Base-by-base conservation (phyloP, 371 early-diverging fungal species). In the Mortierella sp. region DNA sequence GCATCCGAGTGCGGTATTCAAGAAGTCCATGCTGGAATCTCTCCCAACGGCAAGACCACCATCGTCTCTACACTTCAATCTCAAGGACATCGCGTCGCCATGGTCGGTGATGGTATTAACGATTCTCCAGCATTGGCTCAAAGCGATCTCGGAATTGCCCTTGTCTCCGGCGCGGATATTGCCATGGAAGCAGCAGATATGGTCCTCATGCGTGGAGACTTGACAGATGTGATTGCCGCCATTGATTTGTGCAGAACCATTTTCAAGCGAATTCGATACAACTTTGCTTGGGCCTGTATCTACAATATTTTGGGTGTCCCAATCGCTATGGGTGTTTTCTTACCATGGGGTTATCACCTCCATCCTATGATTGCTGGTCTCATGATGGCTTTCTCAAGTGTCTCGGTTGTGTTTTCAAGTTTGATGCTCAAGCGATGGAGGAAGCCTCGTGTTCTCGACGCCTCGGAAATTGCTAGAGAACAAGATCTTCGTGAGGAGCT, bases 101-200 rank as follows among this genome's bases (percentile, higher is more conserved):
- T 99, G 96, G 92, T 97, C 10, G 99, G 99, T 17, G 99, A 99
- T 83, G 99, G 99, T 42, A 95, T 98, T 79, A 99, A 99, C 72
- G 99, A 99, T 77, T 96, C 97, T 10, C 97, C 97, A 17, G 98
- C 99, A 5, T 83, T 99, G 49, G 97, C 95, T 0, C 93, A 93
- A 29, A 90, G 98, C 3, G 92, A 97, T 70, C 87, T 99, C n/a
- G 99, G 99, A 10, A 94, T 99, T 66, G 96, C 99, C 0, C 79
- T 99, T 12, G 91, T 93, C 51, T 92, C 93, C 12, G 98, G 98
- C 7, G 97, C 98, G 0, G 98, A 98, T 83, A 93, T 97, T 43
- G 97, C 97, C 2, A 94, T 97, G 87, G 97, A 96, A 65, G 97
- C 98, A 13, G 97, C 98, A 0, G 90, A 93, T 69, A 89, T 97